phyloP scores from a whole-genome alignment of 2,329 filamentous ascomycete genomes.

The Mycosphaerella sp. region DNA sequence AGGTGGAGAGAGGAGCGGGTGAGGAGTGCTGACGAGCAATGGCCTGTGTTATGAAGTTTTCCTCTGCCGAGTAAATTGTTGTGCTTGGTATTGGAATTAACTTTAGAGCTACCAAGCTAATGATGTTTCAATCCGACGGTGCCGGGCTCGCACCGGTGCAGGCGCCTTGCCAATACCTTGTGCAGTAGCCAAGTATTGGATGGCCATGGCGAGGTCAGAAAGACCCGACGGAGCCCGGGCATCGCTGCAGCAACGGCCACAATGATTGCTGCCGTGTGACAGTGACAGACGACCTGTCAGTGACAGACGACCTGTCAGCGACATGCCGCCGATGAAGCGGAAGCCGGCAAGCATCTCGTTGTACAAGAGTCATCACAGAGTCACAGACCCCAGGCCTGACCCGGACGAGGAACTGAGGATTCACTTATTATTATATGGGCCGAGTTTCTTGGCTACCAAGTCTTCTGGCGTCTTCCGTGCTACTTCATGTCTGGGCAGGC shows the following conservation, averaged over 20 bases:
- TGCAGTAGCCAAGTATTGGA: neutral
- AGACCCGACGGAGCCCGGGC: neutral
- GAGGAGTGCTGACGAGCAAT: neutral
- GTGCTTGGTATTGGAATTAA: constrained; percentile 4
- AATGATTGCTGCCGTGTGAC: neutral
- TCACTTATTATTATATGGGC: too few relatives aligned
- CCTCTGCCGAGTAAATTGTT: constrained; percentile 5
- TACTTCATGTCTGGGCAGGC: too few relatives aligned
- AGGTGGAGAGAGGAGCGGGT: neutral
- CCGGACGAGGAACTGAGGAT: too few relatives aligned
- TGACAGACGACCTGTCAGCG: too few relatives aligned
- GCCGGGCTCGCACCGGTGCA: neutral
- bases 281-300: too few relatives aligned
- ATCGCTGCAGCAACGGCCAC: neutral
- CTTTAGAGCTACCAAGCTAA: neutral
- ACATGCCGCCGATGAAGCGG: neutral
- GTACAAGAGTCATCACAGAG: neutral
- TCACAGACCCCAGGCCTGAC: neutral
- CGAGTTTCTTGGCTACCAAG: too few relatives aligned
- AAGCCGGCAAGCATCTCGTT: neutral
- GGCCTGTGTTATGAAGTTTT: constrained; percentile 1
- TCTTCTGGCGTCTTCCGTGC: too few relatives aligned
- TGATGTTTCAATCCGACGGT: constrained; percentile 1
- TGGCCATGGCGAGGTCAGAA: neutral
- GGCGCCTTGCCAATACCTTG: too few relatives aligned